phyloP scores from a whole-genome alignment of 345 rosid species.

The Dovyalis caffra region DNA sequence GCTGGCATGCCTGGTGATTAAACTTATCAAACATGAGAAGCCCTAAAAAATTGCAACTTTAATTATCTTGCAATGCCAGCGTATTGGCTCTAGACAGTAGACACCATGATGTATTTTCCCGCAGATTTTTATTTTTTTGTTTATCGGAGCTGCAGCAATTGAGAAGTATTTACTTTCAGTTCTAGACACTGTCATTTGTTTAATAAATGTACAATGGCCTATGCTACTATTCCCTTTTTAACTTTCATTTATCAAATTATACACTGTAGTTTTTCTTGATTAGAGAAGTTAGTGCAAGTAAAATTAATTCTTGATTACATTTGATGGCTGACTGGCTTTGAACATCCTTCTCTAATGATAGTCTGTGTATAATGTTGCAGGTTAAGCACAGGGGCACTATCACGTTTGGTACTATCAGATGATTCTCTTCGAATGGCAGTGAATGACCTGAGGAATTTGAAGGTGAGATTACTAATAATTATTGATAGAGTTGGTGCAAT shows the following conservation, averaged over 20 bases:
- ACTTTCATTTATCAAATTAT: too few relatives aligned
- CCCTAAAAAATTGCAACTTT: too few relatives aligned
- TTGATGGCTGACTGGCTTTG: neutral
- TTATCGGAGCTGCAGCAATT: neutral
- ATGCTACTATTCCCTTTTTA: neutral
- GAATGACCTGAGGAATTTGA: slow-evolving; percentile 67
- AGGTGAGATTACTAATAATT: slow-evolving; percentile 43
- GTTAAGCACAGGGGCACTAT: slow-evolving; percentile 90
- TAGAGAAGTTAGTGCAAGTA: neutral
- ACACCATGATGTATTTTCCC: neutral
- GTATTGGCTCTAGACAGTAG: too few relatives aligned
- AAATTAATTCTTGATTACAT: neutral
- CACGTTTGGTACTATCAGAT: slow-evolving; percentile 79
- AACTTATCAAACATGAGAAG: too few relatives aligned
- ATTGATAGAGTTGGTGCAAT: too few relatives aligned
- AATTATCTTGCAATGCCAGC: too few relatives aligned
- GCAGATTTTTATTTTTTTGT: neutral
- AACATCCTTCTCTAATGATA: neutral
- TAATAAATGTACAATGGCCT: neutral
- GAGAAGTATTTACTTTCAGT: neutral
- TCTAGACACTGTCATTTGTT: too few relatives aligned
- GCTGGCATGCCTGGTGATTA: too few relatives aligned
- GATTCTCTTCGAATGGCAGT: slow-evolving; percentile 82
- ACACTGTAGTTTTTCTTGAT: neutral
- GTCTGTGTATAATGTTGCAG: slow-evolving; percentile 39